phyloP scores from a whole-genome alignment of 2,329 filamentous ascomycete genomes.

The Fusarium scirpi region DNA sequence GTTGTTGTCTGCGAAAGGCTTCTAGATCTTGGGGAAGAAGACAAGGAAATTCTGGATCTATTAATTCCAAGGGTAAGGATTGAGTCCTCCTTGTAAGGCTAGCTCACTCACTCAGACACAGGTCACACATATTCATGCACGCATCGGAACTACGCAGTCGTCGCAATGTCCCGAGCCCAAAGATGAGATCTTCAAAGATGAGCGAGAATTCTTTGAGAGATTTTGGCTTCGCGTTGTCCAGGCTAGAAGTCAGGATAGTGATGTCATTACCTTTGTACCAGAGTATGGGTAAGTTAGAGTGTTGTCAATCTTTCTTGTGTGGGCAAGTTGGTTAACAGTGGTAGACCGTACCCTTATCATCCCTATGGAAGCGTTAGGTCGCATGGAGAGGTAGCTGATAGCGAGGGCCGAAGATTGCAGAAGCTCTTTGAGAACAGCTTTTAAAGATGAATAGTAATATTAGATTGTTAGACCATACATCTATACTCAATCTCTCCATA shows the following conservation, averaged over 20 bases:
- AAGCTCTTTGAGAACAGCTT: background rate
- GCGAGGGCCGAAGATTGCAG: background rate
- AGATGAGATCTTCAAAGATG: background rate
- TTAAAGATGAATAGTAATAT: background rate
- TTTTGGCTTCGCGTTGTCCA: background rate
- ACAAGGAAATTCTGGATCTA: background rate
- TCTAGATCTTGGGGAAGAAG: background rate
- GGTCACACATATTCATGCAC: background rate
- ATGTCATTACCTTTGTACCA: background rate
- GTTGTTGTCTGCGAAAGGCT: background rate
- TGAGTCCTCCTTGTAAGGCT: accelerated
- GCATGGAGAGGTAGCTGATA: background rate
- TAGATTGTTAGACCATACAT: too few species aligned
- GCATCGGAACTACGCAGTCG: background rate
- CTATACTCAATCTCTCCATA: background rate
- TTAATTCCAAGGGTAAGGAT: background rate
- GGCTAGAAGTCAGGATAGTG: background rate
- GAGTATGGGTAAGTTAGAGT: background rate
- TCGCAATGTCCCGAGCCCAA: background rate
- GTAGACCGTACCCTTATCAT: background rate
- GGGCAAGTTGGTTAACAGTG: background rate
- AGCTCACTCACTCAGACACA: background rate
- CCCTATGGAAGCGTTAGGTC: background rate
- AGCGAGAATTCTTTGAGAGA: conserved; percentile 1
- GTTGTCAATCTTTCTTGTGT: accelerated